These are phyloP conservation scores for Voacanga thouarsii DNA, from an alignment of 257 asterid species.

Conservation along the genomic window DNA sequence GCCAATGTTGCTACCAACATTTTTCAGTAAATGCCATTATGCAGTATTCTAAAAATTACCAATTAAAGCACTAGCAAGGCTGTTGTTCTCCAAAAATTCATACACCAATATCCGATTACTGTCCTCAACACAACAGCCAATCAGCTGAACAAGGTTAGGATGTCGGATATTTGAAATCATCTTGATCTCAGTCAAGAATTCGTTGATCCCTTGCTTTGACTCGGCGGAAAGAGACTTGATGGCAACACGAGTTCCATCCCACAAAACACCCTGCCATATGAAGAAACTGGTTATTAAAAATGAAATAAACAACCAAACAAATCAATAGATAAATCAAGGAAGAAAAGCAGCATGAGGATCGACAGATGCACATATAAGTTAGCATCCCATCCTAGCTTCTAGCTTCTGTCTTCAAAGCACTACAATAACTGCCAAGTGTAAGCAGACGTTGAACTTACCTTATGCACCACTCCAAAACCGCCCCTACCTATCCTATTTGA, in stretches of 20 bases:
- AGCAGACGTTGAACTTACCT: slow-evolving; percentile 32
- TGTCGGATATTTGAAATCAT: slow-evolving; percentile 59
- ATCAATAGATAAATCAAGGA: background rate
- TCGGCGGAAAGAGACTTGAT: slow-evolving; percentile 71
- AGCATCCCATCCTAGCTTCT: too few relatives aligned
- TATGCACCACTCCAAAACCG: slow-evolving; percentile 75
- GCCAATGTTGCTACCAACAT: background rate
- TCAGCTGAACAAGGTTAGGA: slow-evolving; percentile 67
- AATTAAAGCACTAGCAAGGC: slow-evolving; percentile 68
- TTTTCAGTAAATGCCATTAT: background rate
- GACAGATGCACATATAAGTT: background rate
- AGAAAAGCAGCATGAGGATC: background rate
- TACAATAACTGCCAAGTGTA: background rate
- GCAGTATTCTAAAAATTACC: slow-evolving; percentile 34
- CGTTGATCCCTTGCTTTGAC: slow-evolving; percentile 72
- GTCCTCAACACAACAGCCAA: slow-evolving; percentile 78
- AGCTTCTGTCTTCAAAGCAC: background rate
- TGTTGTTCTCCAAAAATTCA: slow-evolving; percentile 77
- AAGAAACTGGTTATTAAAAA: background rate
- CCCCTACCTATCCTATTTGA: slow-evolving; percentile 78
- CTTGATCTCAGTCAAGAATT: slow-evolving; percentile 73
- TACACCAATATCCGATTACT: slow-evolving; percentile 59
- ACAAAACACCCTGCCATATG: slow-evolving; percentile 57
- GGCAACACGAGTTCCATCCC: slow-evolving; percentile 75
- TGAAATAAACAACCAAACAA: background rate